Evolutionary conservation across 306 rosid species (phyloP), one percentile per base, ranked within the genome.

Genomic region (Vicia sativa): DNA sequence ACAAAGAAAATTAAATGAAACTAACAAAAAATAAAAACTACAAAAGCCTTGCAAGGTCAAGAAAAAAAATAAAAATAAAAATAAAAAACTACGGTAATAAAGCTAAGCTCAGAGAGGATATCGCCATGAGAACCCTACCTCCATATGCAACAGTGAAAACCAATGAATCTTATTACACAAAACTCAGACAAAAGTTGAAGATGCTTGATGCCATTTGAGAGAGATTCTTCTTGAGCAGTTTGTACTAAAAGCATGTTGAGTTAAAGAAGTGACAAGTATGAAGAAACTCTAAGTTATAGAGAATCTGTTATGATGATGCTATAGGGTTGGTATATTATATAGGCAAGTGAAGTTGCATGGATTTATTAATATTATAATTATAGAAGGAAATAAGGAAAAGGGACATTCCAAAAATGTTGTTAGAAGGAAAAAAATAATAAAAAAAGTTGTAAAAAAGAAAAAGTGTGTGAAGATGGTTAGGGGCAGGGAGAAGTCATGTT

Each of bases 21-120:
- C 11, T 2, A 1, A 7, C 1, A 1, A 4, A 0, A 6, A 9
- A 0, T 0, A 0, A 70, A 44, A 3, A 23, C 4, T 0, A 0
- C 34, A 42, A 80, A 87, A 87, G 96, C 5, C 96, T 83, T 89
- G 93, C 96, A 89, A 89, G 93, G 81, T 89, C 93, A 89, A 89
- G 93, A 89, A 89, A 87, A 38, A n/a, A n/a, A 31, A 0, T 1
- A 6, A 6, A 11, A 52, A 37, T 5, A 12, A 0, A 10, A 0
- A 21, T 0, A 1, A 5, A 6, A 4, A 0, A 3, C 0, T 0
- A 11, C 23, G 1, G 23, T 12, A 11, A 1, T 25, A 0, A 21
- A 21, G 2, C 23, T 21, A 67, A 89, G 96, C 93, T 89, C 96
- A 83, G 59, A 11, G 13, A 66, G 84, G 93, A 89, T 83, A 89